These are phyloP conservation scores for Eucalyptus dawsonii DNA, from an alignment of 345 rosid genomes.

Conservation along the genomic window DNA sequence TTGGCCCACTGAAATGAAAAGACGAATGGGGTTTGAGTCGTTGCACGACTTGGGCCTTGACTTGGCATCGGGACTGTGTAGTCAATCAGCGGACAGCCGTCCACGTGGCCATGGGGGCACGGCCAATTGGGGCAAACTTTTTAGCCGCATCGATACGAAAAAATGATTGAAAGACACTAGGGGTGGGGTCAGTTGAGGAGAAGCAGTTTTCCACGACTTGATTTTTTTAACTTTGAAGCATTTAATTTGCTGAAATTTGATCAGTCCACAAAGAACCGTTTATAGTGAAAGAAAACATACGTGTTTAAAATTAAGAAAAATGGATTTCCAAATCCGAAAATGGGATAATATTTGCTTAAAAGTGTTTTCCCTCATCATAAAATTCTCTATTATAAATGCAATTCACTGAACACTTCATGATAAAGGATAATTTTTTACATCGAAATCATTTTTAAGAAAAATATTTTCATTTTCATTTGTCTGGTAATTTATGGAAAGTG, in stretches of 20 bases:
- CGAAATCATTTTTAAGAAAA: neutral
- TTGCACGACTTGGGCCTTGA: neutral
- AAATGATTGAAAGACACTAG: neutral
- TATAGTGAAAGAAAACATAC: neutral
- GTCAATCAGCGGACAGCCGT: neutral
- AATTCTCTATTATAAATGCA: neutral
- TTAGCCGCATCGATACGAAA: neutral
- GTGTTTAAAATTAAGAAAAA: neutral
- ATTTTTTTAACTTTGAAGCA: neutral
- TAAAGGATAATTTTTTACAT: neutral
- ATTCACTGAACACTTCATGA: neutral
- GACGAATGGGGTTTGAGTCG: neutral
- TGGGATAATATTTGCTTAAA: neutral
- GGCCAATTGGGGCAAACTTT: neutral
- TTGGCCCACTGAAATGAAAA: neutral
- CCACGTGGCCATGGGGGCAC: neutral
- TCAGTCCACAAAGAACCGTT: neutral
- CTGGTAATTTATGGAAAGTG: neutral
- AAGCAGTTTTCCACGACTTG: neutral
- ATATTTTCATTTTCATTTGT: neutral
- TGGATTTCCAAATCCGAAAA: neutral
- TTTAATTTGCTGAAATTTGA: neutral
- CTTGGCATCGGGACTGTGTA: neutral
- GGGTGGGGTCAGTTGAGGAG: neutral
- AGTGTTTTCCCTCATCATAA: neutral